Percentiles rank a stretch among this genome's conserved stretches.
Evolutionary conservation across 306 rosid species (phyloP).

Genomic region (Cicer cuneatum): DNA sequence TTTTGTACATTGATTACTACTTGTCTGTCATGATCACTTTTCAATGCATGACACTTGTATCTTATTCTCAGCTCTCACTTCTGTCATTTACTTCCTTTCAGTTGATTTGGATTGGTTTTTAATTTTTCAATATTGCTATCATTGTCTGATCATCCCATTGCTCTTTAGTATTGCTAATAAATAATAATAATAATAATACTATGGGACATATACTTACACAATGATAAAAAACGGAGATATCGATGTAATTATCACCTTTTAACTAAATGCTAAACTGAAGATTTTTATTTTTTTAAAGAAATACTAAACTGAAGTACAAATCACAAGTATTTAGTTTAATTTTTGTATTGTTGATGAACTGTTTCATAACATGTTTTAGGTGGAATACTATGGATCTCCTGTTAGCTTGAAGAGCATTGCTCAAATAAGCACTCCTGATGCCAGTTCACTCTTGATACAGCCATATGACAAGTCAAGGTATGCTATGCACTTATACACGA

Average conservation of each 20-base stretch:
- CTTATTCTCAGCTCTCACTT: conserved; percentile 21
- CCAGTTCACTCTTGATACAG: conserved; percentile 79
- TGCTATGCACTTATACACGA: neutral
- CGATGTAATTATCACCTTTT: neutral
- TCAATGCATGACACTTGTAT: neutral
- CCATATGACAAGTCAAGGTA: conserved; percentile 98
- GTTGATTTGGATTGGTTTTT: neutral
- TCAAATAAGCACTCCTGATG: conserved; percentile 94
- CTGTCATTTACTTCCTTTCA: neutral
- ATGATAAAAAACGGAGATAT: conserved; percentile 10
- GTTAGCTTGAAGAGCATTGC: conserved; percentile 95
- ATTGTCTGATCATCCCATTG: conserved; percentile 11
- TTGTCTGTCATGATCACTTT: conserved; percentile 18
- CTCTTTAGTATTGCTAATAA: conserved; percentile 15
- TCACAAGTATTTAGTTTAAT: conserved; percentile 11
- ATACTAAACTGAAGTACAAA: neutral
- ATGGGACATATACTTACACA: conserved; percentile 3
- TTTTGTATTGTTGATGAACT: conserved; percentile 37
- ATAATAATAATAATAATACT: neutral
- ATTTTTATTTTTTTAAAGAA: too few species aligned
- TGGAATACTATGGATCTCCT: conserved; percentile 94
- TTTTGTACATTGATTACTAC: neutral
- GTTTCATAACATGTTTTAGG: conserved; percentile 58
- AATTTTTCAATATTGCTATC: neutral
- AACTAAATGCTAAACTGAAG: conserved; percentile 27